phyloP scores from a whole-genome alignment of 805 yeast species.

The Brettanomyces nanus region DNA sequence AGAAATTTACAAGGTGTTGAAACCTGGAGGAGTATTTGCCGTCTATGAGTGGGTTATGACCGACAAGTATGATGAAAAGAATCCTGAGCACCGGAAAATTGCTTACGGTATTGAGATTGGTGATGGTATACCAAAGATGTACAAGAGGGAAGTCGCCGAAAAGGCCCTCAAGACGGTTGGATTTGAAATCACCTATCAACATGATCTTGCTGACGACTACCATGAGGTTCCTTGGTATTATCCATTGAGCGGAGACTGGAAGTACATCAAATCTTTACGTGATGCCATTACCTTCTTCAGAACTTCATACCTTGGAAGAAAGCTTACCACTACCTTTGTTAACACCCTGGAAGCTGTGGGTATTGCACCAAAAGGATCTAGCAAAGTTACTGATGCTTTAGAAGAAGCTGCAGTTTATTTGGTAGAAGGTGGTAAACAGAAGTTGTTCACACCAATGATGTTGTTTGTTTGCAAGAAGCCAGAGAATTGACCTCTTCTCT shows the following conservation, averaged over 20 bases:
- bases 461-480: slow-evolving; percentile 87
- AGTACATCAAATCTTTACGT: slow-evolving; percentile 66
- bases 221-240: slow-evolving; percentile 96
- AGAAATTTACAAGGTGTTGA: slow-evolving; percentile 89
- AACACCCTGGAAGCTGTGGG: slow-evolving; percentile 79
- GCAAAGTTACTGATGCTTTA: slow-evolving; percentile 82
- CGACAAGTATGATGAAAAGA: slow-evolving; percentile 78
- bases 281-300: slow-evolving; percentile 83
- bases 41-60: slow-evolving; percentile 99
- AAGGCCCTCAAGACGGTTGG: slow-evolving; percentile 82
- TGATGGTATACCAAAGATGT: slow-evolving; percentile 99
- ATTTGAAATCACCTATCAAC: slow-evolving; percentile 65
- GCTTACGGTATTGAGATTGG: slow-evolving; percentile 98
- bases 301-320: slow-evolving; percentile 82
- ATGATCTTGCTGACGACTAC: slow-evolving; percentile 74
- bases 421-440: slow-evolving; percentile 85
- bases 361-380: slow-evolving; percentile 87
- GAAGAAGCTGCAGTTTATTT: slow-evolving; percentile 96
- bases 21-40: slow-evolving; percentile 97
- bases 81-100: slow-evolving; percentile 84
- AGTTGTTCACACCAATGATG: slow-evolving; percentile 97
- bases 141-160: slow-evolving; percentile 73
- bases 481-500: not conserved
- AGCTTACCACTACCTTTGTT: slow-evolving; percentile 71
- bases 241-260: slow-evolving; percentile 93